These are phyloP conservation scores for Penicillium herquei DNA, from an alignment of 495 filamentous ascomycete genomes.

Conservation along the genomic window DNA sequence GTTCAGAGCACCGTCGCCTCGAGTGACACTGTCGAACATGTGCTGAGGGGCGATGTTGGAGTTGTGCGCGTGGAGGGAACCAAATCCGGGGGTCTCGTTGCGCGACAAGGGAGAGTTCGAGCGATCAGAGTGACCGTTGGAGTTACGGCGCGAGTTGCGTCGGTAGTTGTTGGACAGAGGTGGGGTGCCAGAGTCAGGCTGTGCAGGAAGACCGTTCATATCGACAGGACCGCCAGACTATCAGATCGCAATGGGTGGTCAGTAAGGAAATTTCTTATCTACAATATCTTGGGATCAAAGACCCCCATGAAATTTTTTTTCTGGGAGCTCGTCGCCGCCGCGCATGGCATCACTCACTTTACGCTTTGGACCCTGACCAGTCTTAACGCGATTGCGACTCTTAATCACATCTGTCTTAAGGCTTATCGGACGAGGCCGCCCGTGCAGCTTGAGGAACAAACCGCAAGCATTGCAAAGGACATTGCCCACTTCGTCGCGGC, in stretches of 20 bases:
- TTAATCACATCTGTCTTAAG: constrained; percentile 99
- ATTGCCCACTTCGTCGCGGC: constrained; percentile 89
- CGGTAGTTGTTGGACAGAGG: constrained; percentile 56
- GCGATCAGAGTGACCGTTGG: constrained; percentile 71
- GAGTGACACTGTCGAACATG: constrained; percentile 71
- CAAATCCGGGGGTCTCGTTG: constrained; percentile 74
- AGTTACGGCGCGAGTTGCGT: constrained; percentile 68
- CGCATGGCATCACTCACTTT: constrained; percentile 60
- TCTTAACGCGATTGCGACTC: constrained; percentile 97
- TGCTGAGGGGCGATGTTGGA: constrained; percentile 75
- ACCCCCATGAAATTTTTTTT: constrained; percentile 7
- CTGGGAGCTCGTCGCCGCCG: constrained; percentile 7
- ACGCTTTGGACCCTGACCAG: constrained; percentile 80
- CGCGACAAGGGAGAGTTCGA: constrained; percentile 85
- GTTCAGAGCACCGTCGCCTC: constrained; percentile 63
- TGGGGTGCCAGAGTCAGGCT: constrained; percentile 57
- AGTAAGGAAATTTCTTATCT: constrained; percentile 32
- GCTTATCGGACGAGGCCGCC: constrained; percentile 86
- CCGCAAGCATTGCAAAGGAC: constrained; percentile 99
- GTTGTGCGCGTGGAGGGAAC: constrained; percentile 54
- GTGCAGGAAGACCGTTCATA: constrained; percentile 54
- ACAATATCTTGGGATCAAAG: constrained; percentile 1
- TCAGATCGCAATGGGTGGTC: constrained; percentile 19
- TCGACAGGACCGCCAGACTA: constrained; percentile 53
- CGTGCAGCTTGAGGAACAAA: constrained; percentile 94